These are phyloP conservation scores for Crithidia thermophila DNA, from an alignment of 208 protist species.

Conservation along the genomic window DNA sequence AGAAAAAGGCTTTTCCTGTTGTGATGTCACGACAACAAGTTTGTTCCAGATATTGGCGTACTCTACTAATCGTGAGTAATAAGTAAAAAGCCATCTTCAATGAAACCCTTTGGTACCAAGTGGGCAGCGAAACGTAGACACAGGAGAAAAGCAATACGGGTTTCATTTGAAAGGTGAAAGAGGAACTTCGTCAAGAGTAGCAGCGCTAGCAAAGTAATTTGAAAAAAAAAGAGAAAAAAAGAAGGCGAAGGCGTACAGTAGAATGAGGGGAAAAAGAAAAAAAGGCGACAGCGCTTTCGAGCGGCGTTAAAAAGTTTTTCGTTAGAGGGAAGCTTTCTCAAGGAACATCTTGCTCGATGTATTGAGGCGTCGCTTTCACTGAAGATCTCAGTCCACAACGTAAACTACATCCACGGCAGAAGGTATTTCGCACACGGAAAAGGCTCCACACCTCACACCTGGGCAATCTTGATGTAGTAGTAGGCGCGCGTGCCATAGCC, in stretches of 20 bases:
- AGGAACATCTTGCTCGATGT: too few species aligned
- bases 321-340: conserved; percentile 7
- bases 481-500: conserved; percentile 94
- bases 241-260: too few species aligned
- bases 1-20: too few species aligned
- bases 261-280: conserved; percentile 19
- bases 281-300: too few species aligned
- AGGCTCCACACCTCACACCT: neutral
- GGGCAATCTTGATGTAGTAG: conserved; percentile 81
- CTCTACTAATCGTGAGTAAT: too few species aligned
- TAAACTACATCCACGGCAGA: neutral
- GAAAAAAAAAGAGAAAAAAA: conserved; percentile 29
- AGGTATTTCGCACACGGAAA: too few species aligned
- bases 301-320: conserved; percentile 3
- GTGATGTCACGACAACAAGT: too few species aligned
- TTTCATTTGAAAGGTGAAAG: conserved; percentile 21
- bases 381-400: too few species aligned
- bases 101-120: too few species aligned
- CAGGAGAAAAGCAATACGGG: conserved; percentile 6
- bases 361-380: too few species aligned
- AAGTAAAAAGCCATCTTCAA: too few species aligned
- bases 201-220: conserved; percentile 7
- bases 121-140: conserved; percentile 17
- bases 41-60: too few species aligned
- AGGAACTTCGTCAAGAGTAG: conserved; percentile 9